Percentiles rank a stretch among this genome's conserved stretches.
These are phyloP conservation scores for Debaryomyces nepalensis DNA, from an alignment of 1,139 yeast genomes.

Conservation along the genomic window DNA sequence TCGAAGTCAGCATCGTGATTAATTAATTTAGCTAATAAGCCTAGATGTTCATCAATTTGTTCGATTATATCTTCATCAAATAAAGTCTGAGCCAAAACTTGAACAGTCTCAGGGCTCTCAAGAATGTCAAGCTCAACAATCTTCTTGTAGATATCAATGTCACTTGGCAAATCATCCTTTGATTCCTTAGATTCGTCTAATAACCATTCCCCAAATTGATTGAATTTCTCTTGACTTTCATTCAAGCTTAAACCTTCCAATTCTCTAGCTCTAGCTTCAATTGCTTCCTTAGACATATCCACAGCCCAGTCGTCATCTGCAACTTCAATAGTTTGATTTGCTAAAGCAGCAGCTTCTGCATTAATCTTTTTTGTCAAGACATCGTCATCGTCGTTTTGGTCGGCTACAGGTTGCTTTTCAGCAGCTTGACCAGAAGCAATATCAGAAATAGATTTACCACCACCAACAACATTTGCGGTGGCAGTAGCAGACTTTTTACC, in stretches of 20 bases:
- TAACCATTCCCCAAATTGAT: constrained; percentile 92
- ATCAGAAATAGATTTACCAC: constrained; percentile 79
- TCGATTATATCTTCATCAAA: constrained; percentile 79
- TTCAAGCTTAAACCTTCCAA: constrained; percentile 65
- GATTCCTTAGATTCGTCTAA: constrained; percentile 55
- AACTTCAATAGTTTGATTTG: constrained; percentile 58
- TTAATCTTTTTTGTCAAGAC: constrained; percentile 78
- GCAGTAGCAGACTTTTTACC: constrained; percentile 83
- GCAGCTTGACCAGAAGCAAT: constrained; percentile 64
- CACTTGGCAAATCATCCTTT: constrained; percentile 68
- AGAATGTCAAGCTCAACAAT: constrained; percentile 79
- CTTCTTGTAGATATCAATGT: constrained; percentile 90
- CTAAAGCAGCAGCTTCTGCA: constrained; percentile 79
- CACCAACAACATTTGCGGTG: constrained; percentile 88
- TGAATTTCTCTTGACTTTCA: constrained; percentile 53
- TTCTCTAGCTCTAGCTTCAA: constrained; percentile 88
- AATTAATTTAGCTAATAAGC: constrained; percentile 79
- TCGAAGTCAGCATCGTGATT: constrained; percentile 68
- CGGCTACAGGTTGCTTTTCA: constrained; percentile 30
- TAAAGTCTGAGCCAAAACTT: constrained; percentile 88
- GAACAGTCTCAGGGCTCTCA: constrained; percentile 76
- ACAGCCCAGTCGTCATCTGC: constrained; percentile 98
- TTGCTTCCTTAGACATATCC: constrained; percentile 96
- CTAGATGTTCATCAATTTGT: constrained; percentile 77
- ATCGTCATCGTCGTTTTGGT: constrained; percentile 58